A percentile compares a stretch with the other conserved stretches of the same genome.
These are phyloP conservation scores for Fusarium anthophilum DNA, from an alignment of 2,329 filamentous ascomycete species.

Conservation along the genomic window DNA sequence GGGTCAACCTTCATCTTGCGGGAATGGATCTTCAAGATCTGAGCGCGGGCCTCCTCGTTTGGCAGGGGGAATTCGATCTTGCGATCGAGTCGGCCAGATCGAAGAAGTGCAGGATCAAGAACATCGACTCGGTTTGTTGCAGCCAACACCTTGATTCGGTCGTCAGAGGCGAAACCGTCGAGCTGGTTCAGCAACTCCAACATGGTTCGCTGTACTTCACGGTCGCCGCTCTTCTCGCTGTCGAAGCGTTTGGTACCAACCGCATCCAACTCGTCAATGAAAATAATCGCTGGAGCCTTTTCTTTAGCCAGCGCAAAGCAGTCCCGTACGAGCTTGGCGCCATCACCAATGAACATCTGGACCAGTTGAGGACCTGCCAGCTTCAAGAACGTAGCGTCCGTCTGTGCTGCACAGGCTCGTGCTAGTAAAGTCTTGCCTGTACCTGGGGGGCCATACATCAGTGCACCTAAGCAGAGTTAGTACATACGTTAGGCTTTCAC, in stretches of 20 bases:
- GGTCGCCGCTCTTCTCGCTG: conserved; percentile 96
- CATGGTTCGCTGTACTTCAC: conserved; percentile 99
- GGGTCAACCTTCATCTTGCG: conserved; percentile 98
- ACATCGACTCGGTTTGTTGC: conserved; percentile 96
- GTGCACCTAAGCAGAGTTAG: conserved; percentile 86
- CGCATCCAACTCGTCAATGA: conserved; percentile 98
- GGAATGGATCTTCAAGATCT: conserved; percentile 97
- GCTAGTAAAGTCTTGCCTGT: conserved; percentile 93
- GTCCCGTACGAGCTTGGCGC: conserved; percentile 96
- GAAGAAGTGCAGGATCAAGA: conserved; percentile 87
- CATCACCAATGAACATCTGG: conserved; percentile 99
- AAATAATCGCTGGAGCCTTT: conserved; percentile 98
- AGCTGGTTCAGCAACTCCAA: conserved; percentile 98
- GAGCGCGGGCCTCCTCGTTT: conserved; percentile 95
- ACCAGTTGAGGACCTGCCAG: conserved; percentile 97
- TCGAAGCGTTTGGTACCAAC: conserved; percentile 99
- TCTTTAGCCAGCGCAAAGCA: conserved; percentile 98
- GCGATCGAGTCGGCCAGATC: conserved; percentile 90
- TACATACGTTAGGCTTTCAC: conserved; percentile 61
- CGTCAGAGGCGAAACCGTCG: conserved; percentile 96
- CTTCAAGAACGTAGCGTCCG: conserved; percentile 98
- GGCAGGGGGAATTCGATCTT: conserved; percentile 99
- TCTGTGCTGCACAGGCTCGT: conserved; percentile 95
- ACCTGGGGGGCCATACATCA: conserved; percentile 97
- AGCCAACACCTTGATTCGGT: conserved; percentile 94